These are phyloP conservation scores for Pisolithus albus DNA, from an alignment of 768 basidiomycete genomes.

Conservation along the genomic window DNA sequence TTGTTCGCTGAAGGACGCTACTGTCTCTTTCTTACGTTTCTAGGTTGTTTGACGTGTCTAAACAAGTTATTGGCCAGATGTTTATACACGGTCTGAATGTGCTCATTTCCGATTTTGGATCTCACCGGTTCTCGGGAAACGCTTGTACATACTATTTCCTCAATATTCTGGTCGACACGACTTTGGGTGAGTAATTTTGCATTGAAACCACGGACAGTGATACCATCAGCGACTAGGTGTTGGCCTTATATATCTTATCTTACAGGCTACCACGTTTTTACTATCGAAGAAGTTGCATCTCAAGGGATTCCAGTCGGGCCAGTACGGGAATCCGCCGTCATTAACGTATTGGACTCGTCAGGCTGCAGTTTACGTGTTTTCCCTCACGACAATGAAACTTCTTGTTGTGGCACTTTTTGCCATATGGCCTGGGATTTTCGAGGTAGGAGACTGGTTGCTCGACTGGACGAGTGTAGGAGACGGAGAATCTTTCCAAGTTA, in stretches of 20 bases:
- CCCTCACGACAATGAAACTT: constrained; percentile 86
- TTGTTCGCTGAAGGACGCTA: constrained; percentile 3
- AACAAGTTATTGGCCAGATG: constrained; percentile 83
- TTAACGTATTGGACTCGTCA: constrained; percentile 68
- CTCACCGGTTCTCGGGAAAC: constrained; percentile 63
- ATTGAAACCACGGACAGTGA: not conserved
- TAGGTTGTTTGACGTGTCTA: constrained; percentile 90
- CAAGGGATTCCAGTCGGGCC: constrained; percentile 78
- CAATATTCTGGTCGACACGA: constrained; percentile 77
- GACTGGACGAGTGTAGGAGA: constrained; percentile 64
- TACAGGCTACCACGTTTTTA: constrained; percentile 57
- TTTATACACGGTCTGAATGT: constrained; percentile 77
- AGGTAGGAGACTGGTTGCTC: constrained; percentile 80
- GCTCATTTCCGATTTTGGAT: constrained; percentile 70
- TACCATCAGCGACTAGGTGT: constrained; percentile 53
- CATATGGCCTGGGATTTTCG: constrained; percentile 61
- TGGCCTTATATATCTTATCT: constrained; percentile 67
- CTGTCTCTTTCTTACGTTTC: not conserved
- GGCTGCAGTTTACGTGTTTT: constrained; percentile 73
- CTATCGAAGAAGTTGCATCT: constrained; percentile 58
- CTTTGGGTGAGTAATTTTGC: constrained; percentile 51
- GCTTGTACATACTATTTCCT: constrained; percentile 92
- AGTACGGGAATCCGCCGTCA: constrained; percentile 83
- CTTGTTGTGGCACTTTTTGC: constrained; percentile 73
- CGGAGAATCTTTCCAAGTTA: constrained; percentile 63